phyloP scores from a whole-genome alignment of 768 basidiomycete species.

The Tremella mesenterica region DNA sequence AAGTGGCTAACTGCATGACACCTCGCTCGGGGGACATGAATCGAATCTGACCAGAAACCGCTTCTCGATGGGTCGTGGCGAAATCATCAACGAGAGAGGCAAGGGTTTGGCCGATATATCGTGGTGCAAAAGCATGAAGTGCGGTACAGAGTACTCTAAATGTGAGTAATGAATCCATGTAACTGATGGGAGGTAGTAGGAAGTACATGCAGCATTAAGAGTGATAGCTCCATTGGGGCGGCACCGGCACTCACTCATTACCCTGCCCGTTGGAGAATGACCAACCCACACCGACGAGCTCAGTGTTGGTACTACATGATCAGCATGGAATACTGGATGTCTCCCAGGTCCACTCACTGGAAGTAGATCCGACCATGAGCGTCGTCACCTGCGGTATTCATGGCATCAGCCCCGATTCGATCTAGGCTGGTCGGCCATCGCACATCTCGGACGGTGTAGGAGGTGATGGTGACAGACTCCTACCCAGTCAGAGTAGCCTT shows the following conservation, averaged over 20 bases:
- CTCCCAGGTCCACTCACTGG: constrained; percentile 1
- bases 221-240: too few species aligned
- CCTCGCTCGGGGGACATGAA: constrained; percentile 34
- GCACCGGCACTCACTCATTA: constrained; percentile 18
- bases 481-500: too few species aligned
- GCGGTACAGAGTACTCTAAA: constrained; percentile 21
- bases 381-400: constrained; percentile 27
- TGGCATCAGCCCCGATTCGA: constrained; percentile 21
- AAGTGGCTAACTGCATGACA: constrained; percentile 28
- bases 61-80: constrained; percentile 18
- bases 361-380: constrained; percentile 22
- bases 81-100: constrained; percentile 14
- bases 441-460: constrained; percentile 22
- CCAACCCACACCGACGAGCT: constrained; percentile 18
- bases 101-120: constrained; percentile 22
- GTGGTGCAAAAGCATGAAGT: constrained; percentile 18
- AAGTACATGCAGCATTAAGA: too few species aligned
- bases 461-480: constrained; percentile 19
- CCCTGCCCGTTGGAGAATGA: constrained; percentile 30
- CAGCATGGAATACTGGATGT: background rate
- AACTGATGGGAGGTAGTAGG: too few species aligned
- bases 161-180: background rate
- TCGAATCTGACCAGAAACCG: constrained; percentile 20
- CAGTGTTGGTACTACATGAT: constrained; percentile 12
- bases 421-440: constrained; percentile 25